Conservation (phyloP, 1,284 basidiomycete genomes). For the Pascua sp. region DNA sequence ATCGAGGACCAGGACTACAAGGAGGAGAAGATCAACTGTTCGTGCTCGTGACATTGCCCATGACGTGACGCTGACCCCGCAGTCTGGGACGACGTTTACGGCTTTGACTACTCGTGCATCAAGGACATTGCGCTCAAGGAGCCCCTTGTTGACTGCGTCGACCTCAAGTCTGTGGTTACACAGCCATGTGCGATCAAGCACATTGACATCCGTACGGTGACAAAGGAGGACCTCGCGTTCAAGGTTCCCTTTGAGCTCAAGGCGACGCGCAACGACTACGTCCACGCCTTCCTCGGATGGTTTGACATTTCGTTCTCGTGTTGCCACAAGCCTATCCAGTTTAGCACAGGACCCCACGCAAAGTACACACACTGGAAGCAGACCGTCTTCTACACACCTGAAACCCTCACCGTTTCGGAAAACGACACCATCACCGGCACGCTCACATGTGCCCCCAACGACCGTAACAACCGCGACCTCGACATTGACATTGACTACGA, state of each 20-base stretch:
- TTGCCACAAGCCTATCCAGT: constrained; percentile 92
- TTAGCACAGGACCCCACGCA: constrained; percentile 92
- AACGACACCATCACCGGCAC: constrained; percentile 69
- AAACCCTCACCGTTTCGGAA: constrained; percentile 57
- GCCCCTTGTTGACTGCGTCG: constrained; percentile 96
- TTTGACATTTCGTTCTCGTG: constrained; percentile 96
- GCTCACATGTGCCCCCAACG: constrained; percentile 77
- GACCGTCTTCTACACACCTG: constrained; percentile 93
- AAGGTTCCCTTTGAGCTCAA: constrained; percentile 72
- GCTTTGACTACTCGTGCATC: constrained; percentile 99
- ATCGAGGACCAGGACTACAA: constrained; percentile 99
- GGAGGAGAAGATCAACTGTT: constrained; percentile 99
- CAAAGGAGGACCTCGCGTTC: constrained; percentile 93
- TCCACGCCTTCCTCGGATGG: constrained; percentile 99
- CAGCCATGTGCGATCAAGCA: constrained; percentile 86
- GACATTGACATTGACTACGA: constrained; percentile 81
- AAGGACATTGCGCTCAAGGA: constrained; percentile 97
- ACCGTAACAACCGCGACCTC: constrained; percentile 84
- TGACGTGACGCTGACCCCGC: not conserved
- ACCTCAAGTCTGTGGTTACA: constrained; percentile 85
- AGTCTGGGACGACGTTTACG: constrained; percentile 99
- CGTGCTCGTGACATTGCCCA: constrained; percentile 38
- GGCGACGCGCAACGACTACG: constrained; percentile 87
- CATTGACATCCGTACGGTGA: constrained; percentile 86
- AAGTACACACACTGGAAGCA: constrained; percentile 98